Conservation (phyloP, 2,329 filamentous ascomycete genomes). For the Pseudogymnoascus destructans region DNA sequence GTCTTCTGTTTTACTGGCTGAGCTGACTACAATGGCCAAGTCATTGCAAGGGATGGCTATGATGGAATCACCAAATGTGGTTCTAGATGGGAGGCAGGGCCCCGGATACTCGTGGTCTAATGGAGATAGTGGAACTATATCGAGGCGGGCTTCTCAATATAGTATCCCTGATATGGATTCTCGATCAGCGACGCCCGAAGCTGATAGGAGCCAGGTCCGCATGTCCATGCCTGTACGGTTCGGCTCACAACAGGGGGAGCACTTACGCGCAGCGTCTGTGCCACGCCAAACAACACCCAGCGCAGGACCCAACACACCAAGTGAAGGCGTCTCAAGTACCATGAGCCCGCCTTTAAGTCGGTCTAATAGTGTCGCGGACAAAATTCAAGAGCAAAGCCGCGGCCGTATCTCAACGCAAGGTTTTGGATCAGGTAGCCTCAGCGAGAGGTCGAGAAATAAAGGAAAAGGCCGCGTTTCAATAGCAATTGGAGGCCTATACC, state of each 20-base stretch:
- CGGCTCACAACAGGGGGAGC: constrained; percentile 27
- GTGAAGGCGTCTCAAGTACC: constrained; percentile 11
- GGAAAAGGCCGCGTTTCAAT: constrained; percentile 69
- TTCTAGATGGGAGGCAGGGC: constrained; percentile 29
- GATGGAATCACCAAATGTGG: constrained; percentile 61
- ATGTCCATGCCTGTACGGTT: constrained; percentile 68
- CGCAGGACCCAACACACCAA: constrained; percentile 29
- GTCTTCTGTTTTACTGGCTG: constrained; percentile 58
- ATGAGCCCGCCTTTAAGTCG: neutral
- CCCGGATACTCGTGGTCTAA: constrained; percentile 33
- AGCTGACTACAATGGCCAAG: constrained; percentile 62
- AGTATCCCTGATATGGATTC: constrained; percentile 30
- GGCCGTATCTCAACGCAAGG: constrained; percentile 54
- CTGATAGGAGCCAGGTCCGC: constrained; percentile 50
- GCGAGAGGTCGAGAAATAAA: constrained; percentile 66
- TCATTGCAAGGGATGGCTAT: constrained; percentile 59
- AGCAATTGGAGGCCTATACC: constrained; percentile 70
- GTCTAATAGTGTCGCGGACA: constrained; percentile 9
- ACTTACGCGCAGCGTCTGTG: constrained; percentile 27
- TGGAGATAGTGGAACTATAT: constrained; percentile 30
- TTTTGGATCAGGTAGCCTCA: constrained; percentile 57
- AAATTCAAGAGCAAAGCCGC: constrained; percentile 19
- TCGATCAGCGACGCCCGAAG: constrained; percentile 38
- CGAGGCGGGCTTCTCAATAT: constrained; percentile 45
- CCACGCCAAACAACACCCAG: constrained; percentile 20